Base-by-base conservation (phyloP, 306 rosid genomes). In the Pachyrhizus erosus region DNA sequence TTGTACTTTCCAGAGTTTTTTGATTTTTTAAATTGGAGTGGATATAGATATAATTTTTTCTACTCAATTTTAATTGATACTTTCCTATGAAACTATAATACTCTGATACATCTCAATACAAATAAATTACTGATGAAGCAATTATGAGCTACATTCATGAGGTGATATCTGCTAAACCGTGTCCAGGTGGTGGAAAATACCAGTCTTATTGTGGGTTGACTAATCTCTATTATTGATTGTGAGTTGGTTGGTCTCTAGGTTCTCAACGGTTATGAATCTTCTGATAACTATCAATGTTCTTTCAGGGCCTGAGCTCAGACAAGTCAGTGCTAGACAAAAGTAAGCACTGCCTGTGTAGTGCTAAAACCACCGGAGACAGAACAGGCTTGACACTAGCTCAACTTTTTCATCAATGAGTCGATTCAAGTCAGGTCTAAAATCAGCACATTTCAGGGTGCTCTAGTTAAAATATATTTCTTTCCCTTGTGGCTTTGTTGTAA, bases 1-100 rank as follows among this genome's bases (percentile, higher is more conserved):
- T 12, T 60, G 11, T 70, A 27, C 27, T 37, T 64, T 40, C 76
- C 39, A 61, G 13, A n/a, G 2, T 21, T 15, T 29, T 61, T 8
- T 27, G 29, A 17, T 17, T n/a, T 33, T 43, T 10, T 15, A 26
- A 14, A n/a, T 78, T 34, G 58, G 11, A 70, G 83, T 61, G 81
- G 81, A 75, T 81, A 62, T 75, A 48, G 69, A 55, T 68, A 33
- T 15, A 80, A 39, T 76, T 71, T 79, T 5, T 2, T 60, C 2
- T 57, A 27, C 60, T 55, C 73, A 20, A 73, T 6, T 55, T 86
- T n/a, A 52, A 21, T 37, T 27, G 78, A 80, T 73, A 43, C 61
- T 37, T 84, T 74, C 67, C 15, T 69, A 48, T 17, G 57, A 65
- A 62, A 77, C 75, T 7, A 20, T 57, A 34, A 57, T 52, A 76